A percentile compares a stretch with the other conserved stretches of the same genome.
Conservation (phyloP, 1,284 basidiomycete species). For the Moniliella sp. region DNA sequence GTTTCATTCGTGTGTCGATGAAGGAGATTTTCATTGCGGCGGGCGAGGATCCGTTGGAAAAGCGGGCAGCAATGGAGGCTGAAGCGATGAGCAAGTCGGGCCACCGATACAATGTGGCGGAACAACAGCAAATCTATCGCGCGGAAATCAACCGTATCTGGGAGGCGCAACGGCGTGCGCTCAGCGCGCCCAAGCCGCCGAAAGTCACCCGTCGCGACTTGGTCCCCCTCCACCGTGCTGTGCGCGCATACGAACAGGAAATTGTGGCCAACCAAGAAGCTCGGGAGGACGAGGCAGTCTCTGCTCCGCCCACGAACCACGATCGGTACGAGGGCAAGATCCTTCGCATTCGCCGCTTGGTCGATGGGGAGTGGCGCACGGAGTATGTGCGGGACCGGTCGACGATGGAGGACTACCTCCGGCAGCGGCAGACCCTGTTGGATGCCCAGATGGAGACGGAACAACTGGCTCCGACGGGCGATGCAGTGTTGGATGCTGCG, state of each 20-base stretch:
- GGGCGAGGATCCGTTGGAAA: constrained; percentile 43
- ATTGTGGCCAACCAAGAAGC: not conserved
- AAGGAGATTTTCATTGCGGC: constrained; percentile 94
- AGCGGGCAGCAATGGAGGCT: constrained; percentile 51
- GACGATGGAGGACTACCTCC: constrained; percentile 75
- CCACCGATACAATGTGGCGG: constrained; percentile 78
- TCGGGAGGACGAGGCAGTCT: not conserved
- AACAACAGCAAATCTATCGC: constrained; percentile 90
- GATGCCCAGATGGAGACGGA: constrained; percentile 61
- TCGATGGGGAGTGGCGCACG: constrained; percentile 51
- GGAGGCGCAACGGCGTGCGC: constrained; percentile 68
- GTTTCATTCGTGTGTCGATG: constrained; percentile 86
- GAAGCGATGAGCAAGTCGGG: constrained; percentile 57
- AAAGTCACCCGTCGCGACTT: constrained; percentile 50
- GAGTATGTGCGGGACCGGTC: constrained; percentile 81
- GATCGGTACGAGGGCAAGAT: constrained; percentile 6
- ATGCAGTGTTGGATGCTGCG: constrained; percentile 44
- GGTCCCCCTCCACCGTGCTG: constrained; percentile 5
- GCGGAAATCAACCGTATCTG: constrained; percentile 92
- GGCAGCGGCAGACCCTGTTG: constrained; percentile 59
- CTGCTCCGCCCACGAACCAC: not conserved
- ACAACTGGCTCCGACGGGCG: constrained; percentile 66
- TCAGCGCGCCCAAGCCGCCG: constrained; percentile 68
- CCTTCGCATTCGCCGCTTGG: constrained; percentile 14
- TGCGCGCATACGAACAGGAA: not conserved